These are phyloP conservation scores for Populus simonii DNA, from an alignment of 345 rosid species.

Conservation along the genomic window DNA sequence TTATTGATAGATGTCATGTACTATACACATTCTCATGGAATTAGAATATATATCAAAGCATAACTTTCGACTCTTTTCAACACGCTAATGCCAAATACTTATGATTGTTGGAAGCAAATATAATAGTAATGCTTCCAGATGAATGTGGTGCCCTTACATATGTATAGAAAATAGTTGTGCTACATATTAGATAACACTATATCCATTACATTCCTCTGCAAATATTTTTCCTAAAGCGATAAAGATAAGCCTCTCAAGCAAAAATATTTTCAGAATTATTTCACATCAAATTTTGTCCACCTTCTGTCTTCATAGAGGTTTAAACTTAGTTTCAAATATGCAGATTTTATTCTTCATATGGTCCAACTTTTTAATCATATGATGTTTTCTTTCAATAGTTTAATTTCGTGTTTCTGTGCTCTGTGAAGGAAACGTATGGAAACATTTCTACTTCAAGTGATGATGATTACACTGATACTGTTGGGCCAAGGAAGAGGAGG, in stretches of 20 bases:
- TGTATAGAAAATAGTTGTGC: background rate
- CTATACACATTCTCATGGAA: background rate
- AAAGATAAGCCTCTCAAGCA: background rate
- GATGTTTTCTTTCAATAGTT: constrained; percentile 8
- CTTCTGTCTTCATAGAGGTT: background rate
- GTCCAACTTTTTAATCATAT: background rate
- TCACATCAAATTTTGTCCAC: background rate
- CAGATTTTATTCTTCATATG: background rate
- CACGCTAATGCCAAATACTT: background rate
- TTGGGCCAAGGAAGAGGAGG: constrained; percentile 38
- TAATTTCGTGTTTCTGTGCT: constrained; percentile 18
- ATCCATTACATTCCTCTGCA: background rate
- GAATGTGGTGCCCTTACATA: background rate
- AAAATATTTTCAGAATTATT: background rate
- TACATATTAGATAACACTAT: background rate
- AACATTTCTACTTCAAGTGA: constrained; percentile 35
- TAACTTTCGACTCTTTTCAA: background rate
- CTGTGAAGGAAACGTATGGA: constrained; percentile 73
- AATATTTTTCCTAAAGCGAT: background rate
- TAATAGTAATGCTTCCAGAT: background rate
- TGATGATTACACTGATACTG: constrained; percentile 55
- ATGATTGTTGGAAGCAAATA: background rate
- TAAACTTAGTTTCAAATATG: background rate
- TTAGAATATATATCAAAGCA: background rate
- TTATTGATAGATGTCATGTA: background rate